Evolutionary conservation across 768 basidiomycete genomes (phyloP).

Genomic region (Lentinula detonsa): DNA sequence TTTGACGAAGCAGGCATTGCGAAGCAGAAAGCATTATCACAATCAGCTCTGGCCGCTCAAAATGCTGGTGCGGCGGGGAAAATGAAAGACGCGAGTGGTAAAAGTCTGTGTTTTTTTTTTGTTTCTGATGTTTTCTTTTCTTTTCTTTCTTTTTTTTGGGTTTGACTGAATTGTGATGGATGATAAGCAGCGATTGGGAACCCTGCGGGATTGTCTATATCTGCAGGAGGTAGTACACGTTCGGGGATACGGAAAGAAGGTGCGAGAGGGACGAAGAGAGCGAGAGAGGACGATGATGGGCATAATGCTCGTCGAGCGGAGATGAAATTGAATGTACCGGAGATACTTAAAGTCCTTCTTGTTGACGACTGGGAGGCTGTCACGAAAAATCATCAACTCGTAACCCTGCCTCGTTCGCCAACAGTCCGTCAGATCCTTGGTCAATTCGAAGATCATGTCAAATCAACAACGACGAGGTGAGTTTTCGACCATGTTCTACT

Average conservation of each 20-base stretch:
- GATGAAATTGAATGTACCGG: conserved; percentile 87
- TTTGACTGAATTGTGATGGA: too few relatives aligned
- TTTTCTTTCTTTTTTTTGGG: too few relatives aligned
- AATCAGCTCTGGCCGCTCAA: conserved; percentile 19
- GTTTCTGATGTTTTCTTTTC: too few relatives aligned
- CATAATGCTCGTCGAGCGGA: conserved; percentile 73
- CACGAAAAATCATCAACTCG: conserved; percentile 92
- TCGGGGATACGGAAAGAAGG: conserved; percentile 49
- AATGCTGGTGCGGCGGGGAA: conserved; percentile 15
- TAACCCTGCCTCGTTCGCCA: conserved; percentile 75
- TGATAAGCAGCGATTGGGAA: neutral
- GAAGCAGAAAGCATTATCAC: conserved; percentile 65
- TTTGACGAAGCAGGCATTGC: conserved; percentile 74
- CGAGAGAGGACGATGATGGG: conserved; percentile 78
- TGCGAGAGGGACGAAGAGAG: conserved; percentile 60
- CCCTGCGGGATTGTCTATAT: neutral
- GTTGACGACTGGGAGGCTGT: conserved; percentile 98
- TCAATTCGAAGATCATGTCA: conserved; percentile 68
- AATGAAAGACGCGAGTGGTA: conserved; percentile 6
- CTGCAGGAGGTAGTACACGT: conserved; percentile 9
- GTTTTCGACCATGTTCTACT: conserved; percentile 13
- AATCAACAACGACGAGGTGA: conserved; percentile 40
- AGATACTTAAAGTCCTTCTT: conserved; percentile 79
- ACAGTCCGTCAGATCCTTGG: conserved; percentile 72
- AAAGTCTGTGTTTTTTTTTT: neutral